A percentile compares a stretch with the other conserved stretches of the same genome.
Evolutionary conservation across 1,139 yeast species (phyloP).

Genomic region (Sugiyamaella paludigena): DNA sequence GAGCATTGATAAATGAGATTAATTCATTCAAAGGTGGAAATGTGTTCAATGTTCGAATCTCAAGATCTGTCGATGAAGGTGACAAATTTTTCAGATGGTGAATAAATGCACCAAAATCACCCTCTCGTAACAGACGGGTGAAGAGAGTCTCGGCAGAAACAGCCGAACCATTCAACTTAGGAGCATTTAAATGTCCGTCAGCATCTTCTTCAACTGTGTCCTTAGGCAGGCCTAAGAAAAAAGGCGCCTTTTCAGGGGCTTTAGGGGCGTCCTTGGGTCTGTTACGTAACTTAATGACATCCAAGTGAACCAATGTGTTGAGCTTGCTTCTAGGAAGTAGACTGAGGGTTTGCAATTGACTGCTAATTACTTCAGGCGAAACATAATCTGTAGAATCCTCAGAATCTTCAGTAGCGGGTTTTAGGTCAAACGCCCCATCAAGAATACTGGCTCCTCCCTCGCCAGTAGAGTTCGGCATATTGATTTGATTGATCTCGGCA

Average conservation of each 20-base stretch:
- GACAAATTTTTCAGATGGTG: conserved; percentile 57
- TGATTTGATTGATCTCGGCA: conserved; percentile 46
- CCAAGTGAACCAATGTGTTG: conserved; percentile 75
- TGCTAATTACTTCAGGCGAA: conserved; percentile 64
- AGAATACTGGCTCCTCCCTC: conserved; percentile 73
- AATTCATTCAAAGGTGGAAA: conserved; percentile 64
- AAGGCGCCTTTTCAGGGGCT: conserved; percentile 81
- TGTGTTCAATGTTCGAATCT: conserved; percentile 73
- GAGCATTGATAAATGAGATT: conserved; percentile 59
- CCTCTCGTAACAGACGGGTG: conserved; percentile 59
- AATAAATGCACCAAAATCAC: conserved; percentile 53
- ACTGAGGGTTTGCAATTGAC: conserved; percentile 68
- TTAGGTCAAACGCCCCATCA: conserved; percentile 67
- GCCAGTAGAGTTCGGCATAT: conserved; percentile 77
- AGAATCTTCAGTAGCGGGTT: conserved; percentile 27
- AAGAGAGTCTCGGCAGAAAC: conserved; percentile 67
- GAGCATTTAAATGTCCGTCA: conserved; percentile 29
- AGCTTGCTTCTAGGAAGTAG: conserved; percentile 74
- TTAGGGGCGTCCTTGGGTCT: conserved; percentile 89
- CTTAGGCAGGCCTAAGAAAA: conserved; percentile 59
- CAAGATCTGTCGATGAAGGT: conserved; percentile 81
- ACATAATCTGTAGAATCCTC: conserved; percentile 43
- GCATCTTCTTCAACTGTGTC: conserved; percentile 41
- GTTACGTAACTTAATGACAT: conserved; percentile 78
- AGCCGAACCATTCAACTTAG: conserved; percentile 42